These are phyloP conservation scores for Leptosphaerulina australis DNA, from an alignment of 2,329 filamentous ascomycete species.

Conservation along the genomic window DNA sequence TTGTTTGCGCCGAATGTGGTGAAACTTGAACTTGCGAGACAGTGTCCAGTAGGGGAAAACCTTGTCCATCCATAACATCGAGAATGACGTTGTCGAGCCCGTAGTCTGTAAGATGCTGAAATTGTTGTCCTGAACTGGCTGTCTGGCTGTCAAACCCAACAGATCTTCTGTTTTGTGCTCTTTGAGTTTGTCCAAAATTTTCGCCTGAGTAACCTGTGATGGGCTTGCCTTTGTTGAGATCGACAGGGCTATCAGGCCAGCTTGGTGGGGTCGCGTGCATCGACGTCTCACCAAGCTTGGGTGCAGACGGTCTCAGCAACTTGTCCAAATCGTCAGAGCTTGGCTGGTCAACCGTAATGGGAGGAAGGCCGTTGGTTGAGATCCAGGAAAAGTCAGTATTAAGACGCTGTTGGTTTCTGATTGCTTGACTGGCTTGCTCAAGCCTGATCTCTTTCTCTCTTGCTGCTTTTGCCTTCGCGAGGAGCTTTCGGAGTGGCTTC, in stretches of 20 bases:
- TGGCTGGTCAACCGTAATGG: conserved; percentile 27
- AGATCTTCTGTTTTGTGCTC: neutral
- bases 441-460: conserved; percentile 58
- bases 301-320: conserved; percentile 37
- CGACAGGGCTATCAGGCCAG: conserved; percentile 30
- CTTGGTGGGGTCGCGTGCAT: conserved; percentile 27
- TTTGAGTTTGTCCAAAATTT: neutral
- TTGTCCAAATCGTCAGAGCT: conserved; percentile 34
- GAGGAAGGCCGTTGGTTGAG: neutral
- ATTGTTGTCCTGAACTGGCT: conserved; percentile 22
- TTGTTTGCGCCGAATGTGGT: neutral
- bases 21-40: neutral
- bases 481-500: conserved; percentile 66
- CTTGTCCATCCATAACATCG: conserved; percentile 35
- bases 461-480: conserved; percentile 63
- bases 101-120: conserved; percentile 29
- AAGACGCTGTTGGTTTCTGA: conserved; percentile 30
- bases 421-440: conserved; percentile 41
- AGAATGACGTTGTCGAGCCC: conserved; percentile 38
- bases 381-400: conserved; percentile 12
- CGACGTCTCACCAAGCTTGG: conserved; percentile 36
- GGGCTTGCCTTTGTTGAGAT: neutral
- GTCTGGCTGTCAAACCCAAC: neutral
- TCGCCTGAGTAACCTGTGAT: neutral
- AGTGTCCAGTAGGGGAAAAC: neutral